Base-by-base conservation (phyloP, 495 filamentous ascomycete species). In the Neurospora hispaniola region DNA sequence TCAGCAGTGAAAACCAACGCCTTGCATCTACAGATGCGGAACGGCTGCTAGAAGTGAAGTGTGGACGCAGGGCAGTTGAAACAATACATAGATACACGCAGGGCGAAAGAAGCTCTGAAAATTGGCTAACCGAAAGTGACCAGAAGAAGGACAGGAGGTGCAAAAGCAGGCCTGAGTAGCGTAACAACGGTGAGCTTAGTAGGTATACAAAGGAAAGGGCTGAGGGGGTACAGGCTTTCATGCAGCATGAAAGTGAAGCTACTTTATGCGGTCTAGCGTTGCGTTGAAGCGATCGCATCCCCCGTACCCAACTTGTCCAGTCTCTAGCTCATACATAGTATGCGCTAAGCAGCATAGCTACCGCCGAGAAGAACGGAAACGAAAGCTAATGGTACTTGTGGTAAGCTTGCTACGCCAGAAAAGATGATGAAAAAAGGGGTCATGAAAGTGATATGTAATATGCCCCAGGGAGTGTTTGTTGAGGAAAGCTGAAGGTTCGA, bases 271-370 rank as follows among this genome's bases (percentile, higher is more conserved):
- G 27, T 66, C 31, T 66, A 66, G 54, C 42, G 70, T 71, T 73
- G 71, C 74, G 74, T 73, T 72, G 74, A 73, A 78, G 71, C 71
- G 73, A 75, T 74, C 70, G 48, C 48, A 62, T 31, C 23, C 23
- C 71, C 59, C 71, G 71, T 71, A 46, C 46, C 71, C 44, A 68
- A 70, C 72, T 73, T 41, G 70, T 71, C 41, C 72, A 70, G 71
- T 73, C 71, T 73, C 68, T 73, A 40, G 35, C 5, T 4, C 5
- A 38, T 38, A 38, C 35, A 38, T 38, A 38, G 35, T 39, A 35
- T 72, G 5, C 42, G 70, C 27, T 23, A 38, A 68, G 74, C 70
- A 43, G 70, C 74, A 74, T 71, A 46, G 68, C 48, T 71, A 71
- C 70, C 71, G 44, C 74, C 69, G 73, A 70, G 70, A 72, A 46